These are phyloP conservation scores for Fusarium keratoplasticum DNA, from an alignment of 2,329 filamentous ascomycete genomes.

Conservation along the genomic window DNA sequence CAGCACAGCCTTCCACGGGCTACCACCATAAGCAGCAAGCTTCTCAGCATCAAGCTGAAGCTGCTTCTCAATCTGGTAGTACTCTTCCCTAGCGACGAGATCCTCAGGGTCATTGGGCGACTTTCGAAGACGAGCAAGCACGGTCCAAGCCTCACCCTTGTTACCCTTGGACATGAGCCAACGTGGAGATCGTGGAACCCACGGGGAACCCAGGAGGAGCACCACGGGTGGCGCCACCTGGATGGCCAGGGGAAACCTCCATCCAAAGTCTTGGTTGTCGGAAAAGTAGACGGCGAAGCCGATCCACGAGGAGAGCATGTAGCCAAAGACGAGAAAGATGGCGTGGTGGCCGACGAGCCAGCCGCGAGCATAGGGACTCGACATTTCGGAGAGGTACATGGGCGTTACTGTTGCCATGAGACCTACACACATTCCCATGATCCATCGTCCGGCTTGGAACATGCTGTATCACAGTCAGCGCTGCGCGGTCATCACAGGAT, in stretches of 20 bases:
- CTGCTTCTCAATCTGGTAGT: slow-evolving; percentile 60
- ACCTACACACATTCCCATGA: slow-evolving; percentile 58
- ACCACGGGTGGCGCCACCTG: slow-evolving; percentile 54
- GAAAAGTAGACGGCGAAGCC: slow-evolving; percentile 52
- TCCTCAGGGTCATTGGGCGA: slow-evolving; percentile 49
- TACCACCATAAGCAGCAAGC: slow-evolving; percentile 52
- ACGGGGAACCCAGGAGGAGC: slow-evolving; percentile 49
- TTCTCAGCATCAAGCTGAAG: slow-evolving; percentile 56
- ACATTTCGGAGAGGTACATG: slow-evolving; percentile 50
- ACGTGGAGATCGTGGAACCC: slow-evolving; percentile 57
- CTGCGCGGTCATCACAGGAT: accelerated
- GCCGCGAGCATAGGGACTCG: slow-evolving; percentile 57
- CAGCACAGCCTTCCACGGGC: slow-evolving; percentile 57
- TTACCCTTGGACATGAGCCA: slow-evolving; percentile 62
- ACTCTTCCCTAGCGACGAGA: slow-evolving; percentile 57
- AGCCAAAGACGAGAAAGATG: slow-evolving; percentile 58
- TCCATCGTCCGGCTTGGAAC: slow-evolving; percentile 57
- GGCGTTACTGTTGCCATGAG: slow-evolving; percentile 52
- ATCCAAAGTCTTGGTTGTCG: slow-evolving; percentile 50
- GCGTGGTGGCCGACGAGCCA: slow-evolving; percentile 62
- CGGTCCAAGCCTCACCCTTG: slow-evolving; percentile 57
- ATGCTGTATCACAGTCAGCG: slow-evolving; percentile 26
- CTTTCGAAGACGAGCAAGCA: slow-evolving; percentile 52
- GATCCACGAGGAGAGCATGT: slow-evolving; percentile 55
- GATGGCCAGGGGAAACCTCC: slow-evolving; percentile 57